Evolutionary conservation across 805 yeast genomes (phyloP).

Genomic region (Barnettozyma vustinii): DNA sequence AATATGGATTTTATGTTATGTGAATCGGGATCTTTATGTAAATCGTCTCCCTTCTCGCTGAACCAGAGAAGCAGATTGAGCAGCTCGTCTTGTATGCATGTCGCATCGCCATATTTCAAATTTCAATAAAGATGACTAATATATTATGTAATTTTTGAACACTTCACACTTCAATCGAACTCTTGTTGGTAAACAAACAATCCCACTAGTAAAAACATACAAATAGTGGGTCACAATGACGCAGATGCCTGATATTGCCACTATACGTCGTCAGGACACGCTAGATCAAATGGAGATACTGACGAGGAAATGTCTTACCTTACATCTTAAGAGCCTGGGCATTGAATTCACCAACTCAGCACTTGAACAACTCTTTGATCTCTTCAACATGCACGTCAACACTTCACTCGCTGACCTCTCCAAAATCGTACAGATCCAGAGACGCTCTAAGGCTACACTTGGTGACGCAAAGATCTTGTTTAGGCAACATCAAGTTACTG

Average conservation of each 20-base stretch:
- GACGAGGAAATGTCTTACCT: slow-evolving; percentile 30
- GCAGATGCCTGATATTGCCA: neutral
- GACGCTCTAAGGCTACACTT: slow-evolving; percentile 50
- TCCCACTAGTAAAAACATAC: neutral
- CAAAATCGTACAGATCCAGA: slow-evolving; percentile 50
- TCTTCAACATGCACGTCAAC: slow-evolving; percentile 32
- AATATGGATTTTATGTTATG: neutral
- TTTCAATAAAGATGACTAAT: no score
- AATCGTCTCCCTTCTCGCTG: neutral
- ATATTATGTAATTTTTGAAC: no score
- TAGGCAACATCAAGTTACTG: slow-evolving; percentile 36
- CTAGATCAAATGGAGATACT: slow-evolving; percentile 28
- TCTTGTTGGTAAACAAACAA: neutral
- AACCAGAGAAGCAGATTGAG: no score
- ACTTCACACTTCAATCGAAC: no score
- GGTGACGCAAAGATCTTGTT: slow-evolving; percentile 45
- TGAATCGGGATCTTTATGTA: neutral
- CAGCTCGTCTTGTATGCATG: no score
- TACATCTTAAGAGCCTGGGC: slow-evolving; percentile 31
- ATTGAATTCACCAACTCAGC: slow-evolving; percentile 31
- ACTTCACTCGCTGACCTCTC: slow-evolving; percentile 39
- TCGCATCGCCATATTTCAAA: no score
- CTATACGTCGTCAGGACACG: slow-evolving; percentile 3
- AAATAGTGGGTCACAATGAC: neutral
- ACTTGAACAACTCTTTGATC: slow-evolving; percentile 32